Evolutionary conservation across 2,329 filamentous ascomycete genomes (phyloP).

Genomic region (Hypocreales sp.): DNA sequence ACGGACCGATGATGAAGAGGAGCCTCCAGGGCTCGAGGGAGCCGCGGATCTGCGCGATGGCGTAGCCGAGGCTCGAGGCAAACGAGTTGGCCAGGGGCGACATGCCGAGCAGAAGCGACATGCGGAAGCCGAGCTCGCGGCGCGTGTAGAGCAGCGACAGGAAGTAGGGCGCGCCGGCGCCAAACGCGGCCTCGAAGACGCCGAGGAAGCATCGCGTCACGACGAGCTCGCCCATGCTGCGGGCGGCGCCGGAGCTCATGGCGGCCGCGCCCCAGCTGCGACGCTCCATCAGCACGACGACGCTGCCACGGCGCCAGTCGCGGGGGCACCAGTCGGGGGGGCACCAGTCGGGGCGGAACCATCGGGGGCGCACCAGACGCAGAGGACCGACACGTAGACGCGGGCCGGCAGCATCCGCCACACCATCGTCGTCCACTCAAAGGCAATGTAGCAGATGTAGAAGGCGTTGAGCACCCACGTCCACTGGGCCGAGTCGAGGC

Average conservation of each 20-base stretch:
- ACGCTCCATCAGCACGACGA: too few species aligned
- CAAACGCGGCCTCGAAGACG: slow-evolving; percentile 12
- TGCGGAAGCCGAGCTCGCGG: slow-evolving; percentile 14
- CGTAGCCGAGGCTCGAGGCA: slow-evolving; percentile 17
- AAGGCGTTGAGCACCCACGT: slow-evolving; percentile 11
- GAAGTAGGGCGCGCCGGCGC: slow-evolving; percentile 13
- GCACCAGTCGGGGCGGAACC: slow-evolving; percentile 10
- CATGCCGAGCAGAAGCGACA: slow-evolving; percentile 11
- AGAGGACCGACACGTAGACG: slow-evolving; percentile 7
- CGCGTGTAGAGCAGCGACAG: slow-evolving; percentile 18
- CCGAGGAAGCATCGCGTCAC: slow-evolving; percentile 11
- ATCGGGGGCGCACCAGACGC: slow-evolving; percentile 6
- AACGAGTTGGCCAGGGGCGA: slow-evolving; percentile 17
- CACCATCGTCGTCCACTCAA: slow-evolving; percentile 9
- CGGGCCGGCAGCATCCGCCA: slow-evolving; percentile 10
- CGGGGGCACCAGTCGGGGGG: too few species aligned
- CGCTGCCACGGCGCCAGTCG: too few species aligned
- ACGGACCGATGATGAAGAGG: slow-evolving; percentile 13
- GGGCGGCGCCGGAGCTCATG: slow-evolving; percentile 7
- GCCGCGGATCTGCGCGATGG: slow-evolving; percentile 12
- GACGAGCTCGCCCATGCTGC: slow-evolving; percentile 8
- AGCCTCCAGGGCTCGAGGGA: slow-evolving; percentile 13
- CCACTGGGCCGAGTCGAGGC: slow-evolving; percentile 7
- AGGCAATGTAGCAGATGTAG: slow-evolving; percentile 10
- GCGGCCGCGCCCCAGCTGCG: slow-evolving; percentile 5